Percentiles rank a stretch among this genome's conserved stretches.
Conservation (phyloP, 495 filamentous ascomycete genomes). For the Talaromyces thailandensis region DNA sequence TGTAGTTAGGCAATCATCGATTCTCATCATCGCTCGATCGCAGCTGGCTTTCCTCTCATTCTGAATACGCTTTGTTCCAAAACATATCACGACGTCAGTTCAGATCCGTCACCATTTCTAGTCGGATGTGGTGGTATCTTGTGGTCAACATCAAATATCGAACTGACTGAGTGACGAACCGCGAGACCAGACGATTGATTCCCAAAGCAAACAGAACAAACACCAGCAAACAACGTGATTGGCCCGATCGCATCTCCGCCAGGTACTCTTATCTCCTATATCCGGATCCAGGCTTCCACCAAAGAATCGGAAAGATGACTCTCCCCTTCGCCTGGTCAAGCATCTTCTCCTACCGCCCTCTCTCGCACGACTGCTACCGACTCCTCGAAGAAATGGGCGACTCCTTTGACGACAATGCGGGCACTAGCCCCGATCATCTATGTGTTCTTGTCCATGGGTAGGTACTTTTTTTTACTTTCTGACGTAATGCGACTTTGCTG, state of each 20-base stretch:
- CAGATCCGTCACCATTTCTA: no score
- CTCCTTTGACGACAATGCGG: not conserved
- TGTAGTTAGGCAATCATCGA: not conserved
- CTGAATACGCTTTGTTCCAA: not conserved
- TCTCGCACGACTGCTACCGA: not conserved
- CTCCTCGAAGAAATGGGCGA: not conserved
- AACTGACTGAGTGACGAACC: no score
- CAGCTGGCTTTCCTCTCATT: not conserved
- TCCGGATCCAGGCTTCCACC: not conserved
- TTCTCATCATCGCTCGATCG: not conserved
- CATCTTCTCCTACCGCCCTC: not conserved
- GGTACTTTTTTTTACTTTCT: conserved; percentile 11
- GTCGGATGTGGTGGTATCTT: no score
- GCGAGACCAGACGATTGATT: not conserved
- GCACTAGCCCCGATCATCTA: conserved; percentile 54
- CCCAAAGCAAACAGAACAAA: not conserved
- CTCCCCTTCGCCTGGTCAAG: conserved; percentile 2
- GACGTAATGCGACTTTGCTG: not conserved
- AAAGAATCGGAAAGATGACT: not conserved
- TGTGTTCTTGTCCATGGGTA: conserved; percentile 96
- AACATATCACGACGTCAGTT: not conserved
- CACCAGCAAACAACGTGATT: not conserved
- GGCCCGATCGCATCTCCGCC: conserved; percentile 4
- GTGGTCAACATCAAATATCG: not conserved
- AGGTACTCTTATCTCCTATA: not conserved